Conservation (phyloP, 371 early-diverging fungal species). For the Mucor saturninus region DNA sequence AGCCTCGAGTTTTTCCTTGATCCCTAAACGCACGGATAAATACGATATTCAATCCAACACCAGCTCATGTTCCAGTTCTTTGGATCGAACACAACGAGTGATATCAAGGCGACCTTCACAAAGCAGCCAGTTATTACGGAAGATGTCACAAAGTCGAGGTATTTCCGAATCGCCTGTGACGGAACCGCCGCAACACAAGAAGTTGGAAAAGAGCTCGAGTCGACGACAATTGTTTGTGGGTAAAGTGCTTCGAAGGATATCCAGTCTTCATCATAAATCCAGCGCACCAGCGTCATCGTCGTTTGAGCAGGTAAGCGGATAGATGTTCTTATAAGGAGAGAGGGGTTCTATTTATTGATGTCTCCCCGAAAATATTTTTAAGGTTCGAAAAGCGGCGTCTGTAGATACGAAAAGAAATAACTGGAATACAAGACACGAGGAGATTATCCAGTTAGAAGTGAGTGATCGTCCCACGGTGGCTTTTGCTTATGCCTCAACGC, state of each 20-base stretch:
- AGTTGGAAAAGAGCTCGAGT: conserved; percentile 11
- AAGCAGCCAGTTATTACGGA: conserved; percentile 10
- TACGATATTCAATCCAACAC: conserved; percentile 16
- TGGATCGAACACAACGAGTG: conserved; percentile 12
- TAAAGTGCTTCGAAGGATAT: conserved; percentile 19
- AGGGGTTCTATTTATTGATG: background rate
- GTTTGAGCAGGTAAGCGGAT: conserved; percentile 4
- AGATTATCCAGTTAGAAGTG: conserved; percentile 1
- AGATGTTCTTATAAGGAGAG: background rate
- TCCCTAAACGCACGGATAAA: conserved; percentile 13
- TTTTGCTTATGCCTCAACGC: conserved; percentile 38
- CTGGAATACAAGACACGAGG: conserved; percentile 16
- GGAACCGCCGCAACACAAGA: background rate
- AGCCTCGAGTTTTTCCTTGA: conserved; percentile 46
- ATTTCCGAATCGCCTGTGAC: conserved; percentile 2
- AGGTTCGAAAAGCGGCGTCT: conserved; percentile 19
- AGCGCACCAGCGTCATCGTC: background rate
- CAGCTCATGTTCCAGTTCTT: conserved; percentile 17
- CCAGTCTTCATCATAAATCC: conserved; percentile 25
- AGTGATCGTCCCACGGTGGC: conserved; percentile 18
- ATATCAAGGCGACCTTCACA: conserved; percentile 8
- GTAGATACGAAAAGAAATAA: conserved; percentile 10
- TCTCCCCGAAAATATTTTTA: background rate
- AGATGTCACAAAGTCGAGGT: conserved; percentile 7
- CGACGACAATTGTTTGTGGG: conserved; percentile 19